Evolutionary conservation across 345 rosid genomes (phyloP), one percentile per base, ranked within the genome.

Genomic region (Salix brachista): DNA sequence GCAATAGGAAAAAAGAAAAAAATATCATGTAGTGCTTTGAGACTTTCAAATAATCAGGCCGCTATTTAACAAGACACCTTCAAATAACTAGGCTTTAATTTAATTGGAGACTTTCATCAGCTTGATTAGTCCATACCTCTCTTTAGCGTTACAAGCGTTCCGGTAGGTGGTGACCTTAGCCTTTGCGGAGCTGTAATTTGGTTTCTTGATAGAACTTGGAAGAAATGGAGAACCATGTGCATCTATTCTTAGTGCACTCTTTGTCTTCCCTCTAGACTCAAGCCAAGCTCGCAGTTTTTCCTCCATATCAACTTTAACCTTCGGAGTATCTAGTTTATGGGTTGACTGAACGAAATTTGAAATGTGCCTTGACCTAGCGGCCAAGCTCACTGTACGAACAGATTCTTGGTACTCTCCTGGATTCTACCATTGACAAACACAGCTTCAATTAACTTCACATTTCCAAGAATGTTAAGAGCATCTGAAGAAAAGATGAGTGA

Each of bases 341-440:
- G 86, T 83, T 50, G 88, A 76, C 71, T 90, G 75, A 62, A 90
- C 77, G 54, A 80, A 73, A 77, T 91, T 93, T 14, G 91, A 83
- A 71, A 96, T 88, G 67, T 88, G 92, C 68, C 96, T 91, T 70
- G 97, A 96, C 84, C 97, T 91, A 72, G 98, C 93, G 25, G 98
- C 97, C 85, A 93, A 85, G 82, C 95, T 90, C 65, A 96, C 90
- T 1, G 99, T 93, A 50, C 87, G 91, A 73, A 93, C 89, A 68
- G 99, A 90, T 86, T 96, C 98, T 83, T 91, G 94, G 82, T 92
- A 92, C 82, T 91, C 97, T 77, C 98, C 97, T 4, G 99, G 98
- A 80, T 93, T 96, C 99, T 93, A 42, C 78, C 13, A 48, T 30
- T 21, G 62, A 56, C 56, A n/a, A 39, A 6, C 67, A 25, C 5